Percentiles rank a stretch among this genome's conserved stretches.
Conservation (phyloP, 2,329 filamentous ascomycete species). For the Coleophoma cylindrospora region DNA sequence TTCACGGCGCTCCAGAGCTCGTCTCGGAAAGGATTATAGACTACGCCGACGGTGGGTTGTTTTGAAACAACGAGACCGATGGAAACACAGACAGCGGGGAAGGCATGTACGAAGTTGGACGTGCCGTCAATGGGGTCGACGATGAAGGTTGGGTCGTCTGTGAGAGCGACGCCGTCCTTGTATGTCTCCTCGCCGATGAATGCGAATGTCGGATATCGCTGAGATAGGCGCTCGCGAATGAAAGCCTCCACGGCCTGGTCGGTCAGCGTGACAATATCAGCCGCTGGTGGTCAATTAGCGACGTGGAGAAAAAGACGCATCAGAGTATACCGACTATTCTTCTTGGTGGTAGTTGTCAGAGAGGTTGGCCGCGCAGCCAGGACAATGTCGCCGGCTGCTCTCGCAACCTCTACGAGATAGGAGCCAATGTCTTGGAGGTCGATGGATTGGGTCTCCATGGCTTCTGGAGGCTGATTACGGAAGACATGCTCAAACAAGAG, state of each 20-base stretch:
- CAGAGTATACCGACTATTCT: constrained; percentile 41
- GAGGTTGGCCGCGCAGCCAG: constrained; percentile 50
- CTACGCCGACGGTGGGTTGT: constrained; percentile 60
- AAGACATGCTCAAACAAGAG: no score
- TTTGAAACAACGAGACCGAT: constrained; percentile 62
- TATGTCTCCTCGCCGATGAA: constrained; percentile 75
- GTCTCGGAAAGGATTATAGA: constrained; percentile 72
- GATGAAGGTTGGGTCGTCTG: constrained; percentile 64
- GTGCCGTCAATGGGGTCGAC: constrained; percentile 77
- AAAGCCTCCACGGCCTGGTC: constrained; percentile 59
- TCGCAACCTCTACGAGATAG: constrained; percentile 49
- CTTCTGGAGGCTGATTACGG: no score
- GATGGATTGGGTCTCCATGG: constrained; percentile 16
- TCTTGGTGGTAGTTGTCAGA: constrained; percentile 50
- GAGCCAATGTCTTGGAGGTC: constrained; percentile 55
- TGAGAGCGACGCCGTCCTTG: constrained; percentile 54
- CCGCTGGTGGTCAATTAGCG: constrained; percentile 35
- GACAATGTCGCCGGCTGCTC: constrained; percentile 57
- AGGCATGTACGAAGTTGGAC: constrained; percentile 72
- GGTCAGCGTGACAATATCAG: constrained; percentile 61
- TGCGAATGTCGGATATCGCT: constrained; percentile 46
- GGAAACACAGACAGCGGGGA: constrained; percentile 68
- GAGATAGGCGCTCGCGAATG: constrained; percentile 44
- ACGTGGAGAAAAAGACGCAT: constrained; percentile 4
- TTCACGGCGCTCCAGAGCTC: constrained; percentile 61